A percentile compares a stretch with the other conserved stretches of the same genome.
Evolutionary conservation across 2,329 filamentous ascomycete species (phyloP).

Genomic region (Curvularia sp.): DNA sequence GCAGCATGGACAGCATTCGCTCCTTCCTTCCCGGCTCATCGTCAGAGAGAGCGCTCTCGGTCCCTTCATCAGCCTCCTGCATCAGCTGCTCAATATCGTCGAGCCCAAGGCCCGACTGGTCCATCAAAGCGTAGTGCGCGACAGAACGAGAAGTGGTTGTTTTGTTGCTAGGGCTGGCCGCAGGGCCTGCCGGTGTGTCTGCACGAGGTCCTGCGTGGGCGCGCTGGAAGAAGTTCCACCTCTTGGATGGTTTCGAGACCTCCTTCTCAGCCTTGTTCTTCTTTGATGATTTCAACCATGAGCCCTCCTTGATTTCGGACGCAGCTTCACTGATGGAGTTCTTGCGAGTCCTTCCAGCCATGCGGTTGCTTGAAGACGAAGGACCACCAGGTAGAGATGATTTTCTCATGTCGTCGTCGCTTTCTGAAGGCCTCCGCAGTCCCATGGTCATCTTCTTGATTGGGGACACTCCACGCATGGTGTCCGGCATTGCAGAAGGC

Average conservation of each 20-base stretch:
- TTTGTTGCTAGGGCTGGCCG: slow-evolving; percentile 50
- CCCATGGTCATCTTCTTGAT: slow-evolving; percentile 39
- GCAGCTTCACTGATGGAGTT: slow-evolving; percentile 30
- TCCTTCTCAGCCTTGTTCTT: slow-evolving; percentile 37
- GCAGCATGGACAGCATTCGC: slow-evolving; percentile 48
- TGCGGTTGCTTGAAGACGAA: slow-evolving; percentile 23
- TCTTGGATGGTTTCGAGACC: slow-evolving; percentile 50
- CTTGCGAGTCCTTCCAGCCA: slow-evolving; percentile 32
- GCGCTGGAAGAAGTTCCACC: slow-evolving; percentile 68
- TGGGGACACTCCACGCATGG: slow-evolving; percentile 40
- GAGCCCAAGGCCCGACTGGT: slow-evolving; percentile 55
- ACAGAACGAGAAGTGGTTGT: slow-evolving; percentile 52
- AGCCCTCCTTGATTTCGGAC: slow-evolving; percentile 47
- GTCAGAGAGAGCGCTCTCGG: slow-evolving; percentile 29
- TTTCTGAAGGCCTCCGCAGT: slow-evolving; percentile 44
- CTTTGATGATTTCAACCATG: slow-evolving; percentile 48
- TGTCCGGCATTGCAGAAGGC: slow-evolving; percentile 50
- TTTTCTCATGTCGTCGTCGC: slow-evolving; percentile 46
- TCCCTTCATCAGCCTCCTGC: slow-evolving; percentile 50
- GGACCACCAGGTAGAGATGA: slow-evolving; percentile 41
- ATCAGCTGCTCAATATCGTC: slow-evolving; percentile 57
- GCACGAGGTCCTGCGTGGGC: slow-evolving; percentile 53
- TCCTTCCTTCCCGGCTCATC: slow-evolving; percentile 36
- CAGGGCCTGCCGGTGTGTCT: slow-evolving; percentile 39
- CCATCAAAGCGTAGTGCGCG: slow-evolving; percentile 66